Evolutionary conservation across 148 eudicot genomes (phyloP), one percentile per base, ranked within the genome.

Genomic region (Mesembryanthemum crystallinum): DNA sequence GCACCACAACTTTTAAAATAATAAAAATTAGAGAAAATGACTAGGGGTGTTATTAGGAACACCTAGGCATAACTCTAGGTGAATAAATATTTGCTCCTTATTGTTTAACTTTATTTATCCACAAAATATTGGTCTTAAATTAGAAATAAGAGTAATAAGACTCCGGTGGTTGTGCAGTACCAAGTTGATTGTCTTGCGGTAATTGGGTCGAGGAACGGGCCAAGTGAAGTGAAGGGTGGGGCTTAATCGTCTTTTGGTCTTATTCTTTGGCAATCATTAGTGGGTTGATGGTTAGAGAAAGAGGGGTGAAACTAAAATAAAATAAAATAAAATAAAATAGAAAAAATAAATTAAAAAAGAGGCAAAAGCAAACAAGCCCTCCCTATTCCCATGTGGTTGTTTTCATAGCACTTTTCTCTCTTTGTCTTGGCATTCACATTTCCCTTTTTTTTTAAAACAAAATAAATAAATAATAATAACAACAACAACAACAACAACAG

Each of bases 241-340:
- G 47, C 18, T 71, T 71, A 54, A 71, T 55, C 30, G 61, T 57
- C 75, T 58, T 71, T 73, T 83, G 72, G 73, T 58, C 64, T 69
- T 69, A 37, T 57, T 57, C 51, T 72, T n/a, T n/a, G 30, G 51
- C 51, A 72, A 72, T 72, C n/a, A 72, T 72, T 72, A 72, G 64
- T 55, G 64, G 51, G 33, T 71, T 72, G 74, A 35, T 57, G 75
- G 4, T 10, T 9, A 33, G 5, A 15, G 12, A 7, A 39, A 23
- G 20, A 24, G 13, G 23, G 35, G 17, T 21, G 20, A 20, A 32
- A 1, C n/a, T n/a, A n/a, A n/a, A n/a, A n/a, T n/a, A 37, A 6
- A 1, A 0, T 10, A 65, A 37, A 23, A 67, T 23, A 67, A 35
- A 17, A n/a, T n/a, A 21, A 3, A 5, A 23, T n/a, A 11, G 4